Conservation (phyloP, 495 filamentous ascomycete species). For the Penicillium chermesinum region DNA sequence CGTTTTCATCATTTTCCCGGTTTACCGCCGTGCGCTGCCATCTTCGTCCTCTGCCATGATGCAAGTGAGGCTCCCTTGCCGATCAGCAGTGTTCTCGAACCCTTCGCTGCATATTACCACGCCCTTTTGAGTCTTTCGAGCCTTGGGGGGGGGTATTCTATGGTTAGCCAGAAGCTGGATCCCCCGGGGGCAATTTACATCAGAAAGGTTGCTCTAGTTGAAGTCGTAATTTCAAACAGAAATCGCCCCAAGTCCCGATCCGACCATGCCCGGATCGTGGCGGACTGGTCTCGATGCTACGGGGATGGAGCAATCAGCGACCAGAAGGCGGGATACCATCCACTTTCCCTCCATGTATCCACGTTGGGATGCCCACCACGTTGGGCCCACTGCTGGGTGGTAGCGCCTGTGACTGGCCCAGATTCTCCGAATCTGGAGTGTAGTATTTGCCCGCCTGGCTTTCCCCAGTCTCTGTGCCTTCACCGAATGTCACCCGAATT, state of each 20-base stretch:
- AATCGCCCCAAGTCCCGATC: not conserved
- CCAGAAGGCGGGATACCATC: too few species aligned
- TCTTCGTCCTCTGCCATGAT: not conserved
- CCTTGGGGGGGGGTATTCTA: too few species aligned
- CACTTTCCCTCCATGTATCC: not conserved
- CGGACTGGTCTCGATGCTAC: conserved; percentile 8
- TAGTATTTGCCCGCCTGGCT: conserved; percentile 1
- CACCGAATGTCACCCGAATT: conserved; percentile 8
- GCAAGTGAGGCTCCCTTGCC: not conserved
- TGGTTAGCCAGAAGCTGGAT: too few species aligned
- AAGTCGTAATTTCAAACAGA: not conserved
- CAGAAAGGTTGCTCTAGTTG: not conserved
- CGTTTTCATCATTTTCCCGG: too few species aligned
- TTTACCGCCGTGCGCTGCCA: not conserved
- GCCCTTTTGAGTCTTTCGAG: too few species aligned
- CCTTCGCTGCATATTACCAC: conserved; percentile 23
- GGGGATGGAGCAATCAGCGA: not conserved
- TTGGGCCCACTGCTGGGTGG: too few species aligned
- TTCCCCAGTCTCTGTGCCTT: conserved; percentile 10
- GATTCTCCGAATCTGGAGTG: not conserved
- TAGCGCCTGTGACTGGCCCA: too few species aligned
- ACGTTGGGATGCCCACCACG: too few species aligned
- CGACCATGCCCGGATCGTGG: not conserved
- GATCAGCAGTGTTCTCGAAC: conserved; percentile 27
- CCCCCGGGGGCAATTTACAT: too few species aligned